These are phyloP conservation scores for Pleurotus tuber-regium DNA, from an alignment of 768 basidiomycete species.

Conservation along the genomic window DNA sequence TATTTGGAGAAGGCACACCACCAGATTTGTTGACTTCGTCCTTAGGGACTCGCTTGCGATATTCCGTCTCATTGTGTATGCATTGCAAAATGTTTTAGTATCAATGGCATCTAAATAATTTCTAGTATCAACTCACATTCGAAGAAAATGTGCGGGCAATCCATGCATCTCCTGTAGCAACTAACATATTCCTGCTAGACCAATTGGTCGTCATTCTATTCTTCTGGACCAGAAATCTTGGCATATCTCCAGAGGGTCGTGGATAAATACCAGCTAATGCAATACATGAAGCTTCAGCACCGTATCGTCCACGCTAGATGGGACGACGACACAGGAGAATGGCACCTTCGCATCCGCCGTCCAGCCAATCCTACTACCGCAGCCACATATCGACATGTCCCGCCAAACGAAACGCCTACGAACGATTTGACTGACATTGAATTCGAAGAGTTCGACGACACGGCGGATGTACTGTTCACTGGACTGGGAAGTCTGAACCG, in stretches of 20 bases:
- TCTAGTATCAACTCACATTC: conserved; percentile 58
- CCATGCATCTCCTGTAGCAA: neutral
- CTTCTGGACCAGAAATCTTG: conserved; percentile 57
- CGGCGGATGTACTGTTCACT: conserved; percentile 55
- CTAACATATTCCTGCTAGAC: conserved; percentile 28
- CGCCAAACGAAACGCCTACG: neutral
- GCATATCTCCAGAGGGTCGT: conserved; percentile 51
- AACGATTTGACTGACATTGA: conserved; percentile 17
- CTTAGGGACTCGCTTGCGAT: conserved; percentile 57
- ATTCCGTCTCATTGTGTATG: conserved; percentile 55
- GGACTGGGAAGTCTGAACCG: conserved; percentile 51
- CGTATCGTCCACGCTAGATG: conserved; percentile 52
- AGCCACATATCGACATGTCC: conserved; percentile 5
- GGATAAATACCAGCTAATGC: conserved; percentile 52
- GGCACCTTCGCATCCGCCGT: conserved; percentile 50
- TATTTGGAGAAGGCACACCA: too few relatives aligned
- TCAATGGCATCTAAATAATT: conserved; percentile 31
- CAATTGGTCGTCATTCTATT: conserved; percentile 62
- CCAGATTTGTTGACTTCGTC: neutral
- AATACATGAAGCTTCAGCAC: conserved; percentile 54
- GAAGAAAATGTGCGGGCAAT: conserved; percentile 41
- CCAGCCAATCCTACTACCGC: conserved; percentile 16
- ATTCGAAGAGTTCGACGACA: conserved; percentile 48
- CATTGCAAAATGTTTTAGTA: conserved; percentile 35
- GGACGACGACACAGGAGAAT: conserved; percentile 49